Conservation (phyloP, 140 eudicot genomes). For the Stevia rebaudiana region DNA sequence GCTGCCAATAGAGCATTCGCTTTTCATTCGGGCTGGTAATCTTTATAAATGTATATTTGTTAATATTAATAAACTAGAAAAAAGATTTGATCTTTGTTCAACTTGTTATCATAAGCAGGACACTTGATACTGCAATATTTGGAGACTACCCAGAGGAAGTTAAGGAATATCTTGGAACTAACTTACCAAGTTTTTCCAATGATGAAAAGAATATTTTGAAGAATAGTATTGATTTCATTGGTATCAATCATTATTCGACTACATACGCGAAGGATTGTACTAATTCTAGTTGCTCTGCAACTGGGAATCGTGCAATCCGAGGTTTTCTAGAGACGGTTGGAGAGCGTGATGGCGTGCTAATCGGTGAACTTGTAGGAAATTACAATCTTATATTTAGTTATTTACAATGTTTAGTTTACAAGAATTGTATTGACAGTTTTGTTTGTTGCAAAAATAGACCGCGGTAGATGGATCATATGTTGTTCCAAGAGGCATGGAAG, state of each 20-base stretch:
- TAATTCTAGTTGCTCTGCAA: slow-evolving; percentile 27
- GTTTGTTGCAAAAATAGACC: slow-evolving; percentile 29
- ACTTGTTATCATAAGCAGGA: slow-evolving; percentile 28
- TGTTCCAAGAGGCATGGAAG: slow-evolving; percentile 63
- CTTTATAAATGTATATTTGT: not conserved
- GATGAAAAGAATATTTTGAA: slow-evolving; percentile 40
- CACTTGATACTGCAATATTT: slow-evolving; percentile 46
- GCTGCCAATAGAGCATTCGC: slow-evolving; percentile 52
- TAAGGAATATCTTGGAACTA: slow-evolving; percentile 32
- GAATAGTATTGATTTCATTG: slow-evolving; percentile 50
- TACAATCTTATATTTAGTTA: not conserved
- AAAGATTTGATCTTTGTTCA: not conserved
- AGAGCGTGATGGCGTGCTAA: slow-evolving; percentile 44
- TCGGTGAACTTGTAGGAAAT: slow-evolving; percentile 49
- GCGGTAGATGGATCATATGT: slow-evolving; percentile 29
- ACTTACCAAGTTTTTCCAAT: slow-evolving; percentile 41
- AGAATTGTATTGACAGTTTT: not conserved
- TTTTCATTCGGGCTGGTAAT: slow-evolving; percentile 52
- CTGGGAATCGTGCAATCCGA: slow-evolving; percentile 33
- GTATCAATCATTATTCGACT: slow-evolving; percentile 56
- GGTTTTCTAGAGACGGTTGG: slow-evolving; percentile 34
- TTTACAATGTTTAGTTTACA: not conserved
- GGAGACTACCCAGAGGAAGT: slow-evolving; percentile 68
- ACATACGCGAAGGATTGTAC: slow-evolving; percentile 49
- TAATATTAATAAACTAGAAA: not conserved